Percentiles rank a stretch among this genome's conserved stretches.
Conservation (phyloP, 2,329 filamentous ascomycete genomes). For the Ophiocordyceps camponoti-rufipedis region DNA sequence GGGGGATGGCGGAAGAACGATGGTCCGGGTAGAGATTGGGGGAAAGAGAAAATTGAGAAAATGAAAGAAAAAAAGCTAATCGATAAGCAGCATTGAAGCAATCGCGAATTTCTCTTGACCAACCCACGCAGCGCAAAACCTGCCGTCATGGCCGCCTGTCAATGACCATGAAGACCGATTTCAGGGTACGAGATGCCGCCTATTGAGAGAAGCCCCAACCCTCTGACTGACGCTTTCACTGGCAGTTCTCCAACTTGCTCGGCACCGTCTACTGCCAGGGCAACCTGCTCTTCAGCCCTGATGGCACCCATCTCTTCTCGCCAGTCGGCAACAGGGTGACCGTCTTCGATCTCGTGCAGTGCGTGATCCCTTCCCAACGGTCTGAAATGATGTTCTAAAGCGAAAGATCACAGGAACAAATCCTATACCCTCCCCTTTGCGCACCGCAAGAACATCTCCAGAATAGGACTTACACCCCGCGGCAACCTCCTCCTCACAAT, state of each 20-base stretch:
- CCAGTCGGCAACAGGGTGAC: slow-evolving; percentile 93
- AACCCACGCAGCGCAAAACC: slow-evolving; percentile 2
- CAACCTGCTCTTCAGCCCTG: slow-evolving; percentile 89
- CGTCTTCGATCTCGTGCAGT: slow-evolving; percentile 83
- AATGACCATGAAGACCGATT: slow-evolving; percentile 90
- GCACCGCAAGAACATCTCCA: slow-evolving; percentile 82
- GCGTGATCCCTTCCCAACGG: not conserved
- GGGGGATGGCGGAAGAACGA: not conserved
- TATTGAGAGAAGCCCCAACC: not conserved
- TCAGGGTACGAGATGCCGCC: slow-evolving; percentile 48
- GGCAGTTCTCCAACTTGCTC: slow-evolving; percentile 89
- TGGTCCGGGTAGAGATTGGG: not conserved
- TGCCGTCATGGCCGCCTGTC: slow-evolving; percentile 15
- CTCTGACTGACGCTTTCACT: not conserved
- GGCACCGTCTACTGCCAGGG: slow-evolving; percentile 97
- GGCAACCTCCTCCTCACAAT: slow-evolving; percentile 86
- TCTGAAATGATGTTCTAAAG: too few relatives aligned
- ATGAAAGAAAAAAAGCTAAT: slow-evolving; percentile 1
- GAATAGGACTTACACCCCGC: slow-evolving; percentile 72
- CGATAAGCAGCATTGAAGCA: slow-evolving; percentile 5
- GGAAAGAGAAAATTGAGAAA: not conserved
- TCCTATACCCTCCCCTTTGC: slow-evolving; percentile 76
- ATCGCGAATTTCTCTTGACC: slow-evolving; percentile 11
- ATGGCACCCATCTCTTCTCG: slow-evolving; percentile 89
- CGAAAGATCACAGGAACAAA: slow-evolving; percentile 44